Conservation (phyloP, 495 filamentous ascomycete species). For the Entonaema liquescens region DNA sequence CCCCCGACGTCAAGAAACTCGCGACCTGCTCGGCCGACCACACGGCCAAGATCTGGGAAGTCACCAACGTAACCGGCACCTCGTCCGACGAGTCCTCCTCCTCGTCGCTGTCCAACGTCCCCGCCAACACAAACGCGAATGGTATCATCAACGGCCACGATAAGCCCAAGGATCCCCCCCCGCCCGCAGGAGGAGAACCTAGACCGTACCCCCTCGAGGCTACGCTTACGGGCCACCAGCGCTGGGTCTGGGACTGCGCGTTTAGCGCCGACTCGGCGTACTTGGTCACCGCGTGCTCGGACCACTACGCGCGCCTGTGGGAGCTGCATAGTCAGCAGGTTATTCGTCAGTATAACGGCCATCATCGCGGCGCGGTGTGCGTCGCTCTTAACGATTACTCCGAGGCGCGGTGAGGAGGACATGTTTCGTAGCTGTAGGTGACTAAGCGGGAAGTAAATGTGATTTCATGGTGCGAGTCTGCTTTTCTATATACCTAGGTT, state of each 20-base stretch:
- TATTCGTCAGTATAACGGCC: conserved; percentile 97
- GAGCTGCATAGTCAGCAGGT: conserved; percentile 85
- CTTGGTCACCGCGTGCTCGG: conserved; percentile 95
- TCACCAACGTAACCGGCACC: conserved; percentile 68
- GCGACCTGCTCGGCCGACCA: conserved; percentile 98
- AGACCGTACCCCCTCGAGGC: conserved; percentile 82
- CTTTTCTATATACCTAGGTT: not conserved
- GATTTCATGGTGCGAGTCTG: not conserved
- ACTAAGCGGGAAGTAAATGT: no score
- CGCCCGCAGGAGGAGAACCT: conserved; percentile 35
- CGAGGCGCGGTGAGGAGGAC: conserved; percentile 63
- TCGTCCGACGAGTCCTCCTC: conserved; percentile 50
- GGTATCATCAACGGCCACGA: conserved; percentile 24
- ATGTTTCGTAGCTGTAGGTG: not conserved
- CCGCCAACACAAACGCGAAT: no score
- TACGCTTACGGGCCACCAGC: conserved; percentile 90
- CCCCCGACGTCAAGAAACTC: conserved; percentile 95
- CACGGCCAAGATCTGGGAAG: conserved; percentile 96
- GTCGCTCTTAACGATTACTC: conserved; percentile 98
- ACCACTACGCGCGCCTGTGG: conserved; percentile 98
- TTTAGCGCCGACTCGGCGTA: conserved; percentile 97
- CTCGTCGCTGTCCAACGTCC: conserved; percentile 23
- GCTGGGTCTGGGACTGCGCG: conserved; percentile 99
- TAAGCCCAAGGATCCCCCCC: conserved; percentile 17
- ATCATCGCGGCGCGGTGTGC: conserved; percentile 94